A percentile compares a stretch with the other conserved stretches of the same genome.
Evolutionary conservation across 805 yeast genomes (phyloP).

Genomic region (Clavispora vitiphila): DNA sequence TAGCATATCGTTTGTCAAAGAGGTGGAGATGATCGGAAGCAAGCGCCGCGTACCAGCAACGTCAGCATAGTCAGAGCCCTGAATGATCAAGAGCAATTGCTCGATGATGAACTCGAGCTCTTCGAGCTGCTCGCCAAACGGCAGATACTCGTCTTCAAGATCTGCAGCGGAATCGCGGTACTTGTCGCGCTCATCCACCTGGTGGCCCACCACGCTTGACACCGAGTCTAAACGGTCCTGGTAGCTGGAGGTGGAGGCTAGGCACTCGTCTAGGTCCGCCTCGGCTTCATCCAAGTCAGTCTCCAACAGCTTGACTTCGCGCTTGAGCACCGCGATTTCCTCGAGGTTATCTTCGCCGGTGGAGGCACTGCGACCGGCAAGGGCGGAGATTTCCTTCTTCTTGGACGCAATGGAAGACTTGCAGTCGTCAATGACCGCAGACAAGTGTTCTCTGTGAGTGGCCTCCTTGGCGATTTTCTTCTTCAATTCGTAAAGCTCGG

Average conservation of each 20-base stretch:
- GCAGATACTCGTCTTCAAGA: slow-evolving; percentile 19
- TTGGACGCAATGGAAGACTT: slow-evolving; percentile 3
- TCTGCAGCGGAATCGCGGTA: slow-evolving; percentile 8
- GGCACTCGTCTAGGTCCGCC: neutral
- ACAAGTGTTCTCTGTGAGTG: slow-evolving; percentile 3
- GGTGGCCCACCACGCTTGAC: slow-evolving; percentile 3
- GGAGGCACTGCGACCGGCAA: neutral
- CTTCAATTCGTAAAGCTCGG: slow-evolving; percentile 7
- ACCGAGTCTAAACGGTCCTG: slow-evolving; percentile 1
- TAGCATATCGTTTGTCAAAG: slow-evolving; percentile 54
- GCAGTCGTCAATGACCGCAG: slow-evolving; percentile 3
- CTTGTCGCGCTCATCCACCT: slow-evolving; percentile 9
- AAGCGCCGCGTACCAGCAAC: slow-evolving; percentile 83
- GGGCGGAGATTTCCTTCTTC: slow-evolving; percentile 6
- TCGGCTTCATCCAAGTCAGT: slow-evolving; percentile 5
- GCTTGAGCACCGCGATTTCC: slow-evolving; percentile 1
- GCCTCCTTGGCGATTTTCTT: slow-evolving; percentile 11
- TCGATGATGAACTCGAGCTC: slow-evolving; percentile 70
- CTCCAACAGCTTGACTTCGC: slow-evolving; percentile 8
- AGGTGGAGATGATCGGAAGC: slow-evolving; percentile 43
- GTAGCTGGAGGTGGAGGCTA: slow-evolving; percentile 1
- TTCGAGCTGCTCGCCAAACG: slow-evolving; percentile 40
- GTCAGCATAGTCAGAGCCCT: slow-evolving; percentile 79
- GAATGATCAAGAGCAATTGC: slow-evolving; percentile 65
- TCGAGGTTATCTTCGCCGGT: neutral